A percentile compares a stretch with the other conserved stretches of the same genome.
phyloP scores from a whole-genome alignment of 148 eudicot genomes.

The Camellia lanceoleosa region DNA sequence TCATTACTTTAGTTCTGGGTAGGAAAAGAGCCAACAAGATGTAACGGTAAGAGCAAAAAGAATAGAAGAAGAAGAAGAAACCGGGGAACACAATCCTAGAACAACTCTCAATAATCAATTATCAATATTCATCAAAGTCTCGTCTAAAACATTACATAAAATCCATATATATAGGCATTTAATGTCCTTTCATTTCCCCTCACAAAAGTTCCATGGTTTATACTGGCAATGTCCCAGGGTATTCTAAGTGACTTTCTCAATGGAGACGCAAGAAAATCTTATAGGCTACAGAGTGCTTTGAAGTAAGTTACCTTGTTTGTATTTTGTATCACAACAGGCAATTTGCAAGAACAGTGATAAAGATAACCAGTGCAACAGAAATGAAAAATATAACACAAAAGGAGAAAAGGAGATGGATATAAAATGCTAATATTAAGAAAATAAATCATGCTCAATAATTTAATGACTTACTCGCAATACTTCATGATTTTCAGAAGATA shows the following conservation, averaged over 20 bases:
- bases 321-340: neutral
- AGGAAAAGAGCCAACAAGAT: neutral
- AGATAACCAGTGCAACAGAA: neutral
- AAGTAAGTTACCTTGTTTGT: neutral
- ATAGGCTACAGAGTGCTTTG: neutral
- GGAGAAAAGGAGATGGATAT: neutral
- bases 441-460: neutral
- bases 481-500: constrained; percentile 24
- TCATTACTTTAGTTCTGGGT: neutral
- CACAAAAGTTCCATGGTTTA: neutral
- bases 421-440: neutral
- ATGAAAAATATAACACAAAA: neutral
- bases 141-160: no score
- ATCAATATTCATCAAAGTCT: no score
- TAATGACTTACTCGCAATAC: constrained; percentile 38
- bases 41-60: no score
- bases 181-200: no score
- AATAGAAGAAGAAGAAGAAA: no score
- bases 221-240: neutral
- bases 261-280: neutral
- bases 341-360: neutral
- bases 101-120: no score
- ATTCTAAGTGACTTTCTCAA: neutral
- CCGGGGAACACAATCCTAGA: no score
- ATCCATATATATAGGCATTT: no score